Conservation (phyloP, 2,329 filamentous ascomycete genomes). For the Xylogone sp. region DNA sequence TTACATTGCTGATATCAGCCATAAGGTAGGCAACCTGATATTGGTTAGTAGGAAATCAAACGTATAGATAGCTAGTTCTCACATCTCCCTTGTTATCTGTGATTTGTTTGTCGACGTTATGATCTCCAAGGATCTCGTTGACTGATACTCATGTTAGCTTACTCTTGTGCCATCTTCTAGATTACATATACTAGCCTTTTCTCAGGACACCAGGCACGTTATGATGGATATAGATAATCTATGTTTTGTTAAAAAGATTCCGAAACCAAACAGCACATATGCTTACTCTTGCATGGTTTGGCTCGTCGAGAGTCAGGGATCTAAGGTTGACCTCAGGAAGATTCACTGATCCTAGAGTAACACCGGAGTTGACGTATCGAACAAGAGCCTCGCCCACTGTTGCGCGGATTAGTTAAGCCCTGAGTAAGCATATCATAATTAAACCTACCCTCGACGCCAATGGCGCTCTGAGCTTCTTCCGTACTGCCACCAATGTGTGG, state of each 20-base stretch:
- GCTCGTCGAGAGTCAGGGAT: constrained; percentile 84
- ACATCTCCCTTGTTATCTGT: constrained; percentile 91
- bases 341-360: constrained; percentile 89
- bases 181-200: constrained; percentile 50
- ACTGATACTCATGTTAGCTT: constrained; percentile 45
- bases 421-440: neutral
- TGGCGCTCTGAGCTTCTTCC: constrained; percentile 94
- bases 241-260: constrained; percentile 17
- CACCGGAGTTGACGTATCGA: constrained; percentile 92
- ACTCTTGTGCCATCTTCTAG: constrained; percentile 10
- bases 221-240: constrained; percentile 92
- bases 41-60: constrained; percentile 13
- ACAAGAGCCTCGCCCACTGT: constrained; percentile 79
- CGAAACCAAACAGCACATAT: neutral
- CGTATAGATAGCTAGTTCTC: constrained; percentile 23
- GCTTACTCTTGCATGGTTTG: constrained; percentile 76
- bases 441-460: constrained; percentile 74
- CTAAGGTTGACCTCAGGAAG: constrained; percentile 92
- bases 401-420: constrained; percentile 1
- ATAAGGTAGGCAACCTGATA: constrained; percentile 82
- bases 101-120: constrained; percentile 99
- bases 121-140: constrained; percentile 88
- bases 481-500: constrained; percentile 97
- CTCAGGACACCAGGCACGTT: constrained; percentile 94
- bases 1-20: constrained; percentile 92